Conservation (phyloP, 1,284 basidiomycete species). For the Quambalaria eucalypti region DNA sequence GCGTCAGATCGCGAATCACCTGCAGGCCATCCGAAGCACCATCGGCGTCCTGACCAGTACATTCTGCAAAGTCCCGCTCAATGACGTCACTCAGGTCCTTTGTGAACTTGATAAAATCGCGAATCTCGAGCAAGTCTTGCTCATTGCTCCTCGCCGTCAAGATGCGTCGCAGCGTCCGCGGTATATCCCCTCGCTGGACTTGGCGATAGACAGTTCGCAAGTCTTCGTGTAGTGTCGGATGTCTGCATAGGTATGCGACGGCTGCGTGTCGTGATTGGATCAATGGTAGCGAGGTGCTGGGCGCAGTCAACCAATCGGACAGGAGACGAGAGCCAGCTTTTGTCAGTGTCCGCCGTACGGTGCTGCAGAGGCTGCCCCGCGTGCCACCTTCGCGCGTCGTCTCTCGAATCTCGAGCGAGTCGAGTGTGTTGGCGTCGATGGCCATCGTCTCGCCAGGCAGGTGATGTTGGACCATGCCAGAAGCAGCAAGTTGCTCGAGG, state of each 20-base stretch:
- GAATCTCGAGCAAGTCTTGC: constrained; percentile 40
- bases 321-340: constrained; percentile 37
- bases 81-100: constrained; percentile 7
- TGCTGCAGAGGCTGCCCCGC: constrained; percentile 32
- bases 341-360: constrained; percentile 38
- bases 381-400: constrained; percentile 19
- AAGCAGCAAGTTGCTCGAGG: neutral
- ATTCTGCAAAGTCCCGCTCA: neutral
- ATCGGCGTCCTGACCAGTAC: neutral
- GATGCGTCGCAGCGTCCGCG: constrained; percentile 35
- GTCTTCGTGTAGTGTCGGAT: constrained; percentile 26
- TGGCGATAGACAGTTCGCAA: constrained; percentile 15
- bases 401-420: constrained; percentile 35
- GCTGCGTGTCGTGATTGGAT: constrained; percentile 28
- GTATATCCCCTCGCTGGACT: constrained; percentile 29
- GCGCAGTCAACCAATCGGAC: constrained; percentile 32
- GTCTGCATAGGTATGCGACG: constrained; percentile 24
- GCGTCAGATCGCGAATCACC: no score
- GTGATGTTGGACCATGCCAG: constrained; percentile 1
- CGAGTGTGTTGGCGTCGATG: constrained; percentile 41
- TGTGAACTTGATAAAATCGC: constrained; percentile 25
- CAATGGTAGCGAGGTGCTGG: constrained; percentile 13
- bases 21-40: no score
- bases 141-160: constrained; percentile 31
- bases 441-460: constrained; percentile 22